phyloP scores from a whole-genome alignment of 352 stramenopile species.

The Elongisporangium senticosum region DNA sequence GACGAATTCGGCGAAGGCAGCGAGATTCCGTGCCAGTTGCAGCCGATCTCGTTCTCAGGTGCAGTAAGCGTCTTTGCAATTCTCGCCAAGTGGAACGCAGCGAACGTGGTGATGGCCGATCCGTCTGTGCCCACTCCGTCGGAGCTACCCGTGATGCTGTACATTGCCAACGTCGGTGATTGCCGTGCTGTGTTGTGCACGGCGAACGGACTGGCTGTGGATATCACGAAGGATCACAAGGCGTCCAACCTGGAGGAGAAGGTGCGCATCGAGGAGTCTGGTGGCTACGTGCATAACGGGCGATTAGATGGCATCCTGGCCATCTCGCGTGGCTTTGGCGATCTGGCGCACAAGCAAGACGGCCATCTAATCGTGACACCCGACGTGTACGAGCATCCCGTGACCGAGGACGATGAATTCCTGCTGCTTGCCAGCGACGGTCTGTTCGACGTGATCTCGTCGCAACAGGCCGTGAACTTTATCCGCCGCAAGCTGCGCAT shows the following conservation, averaged over 20 bases:
- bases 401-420: constrained; percentile 79
- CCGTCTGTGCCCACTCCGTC: neutral
- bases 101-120: constrained; percentile 3
- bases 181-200: constrained; percentile 86
- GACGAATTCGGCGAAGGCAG: constrained; percentile 41
- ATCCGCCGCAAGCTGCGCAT: constrained; percentile 81
- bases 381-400: constrained; percentile 65
- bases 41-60: constrained; percentile 86
- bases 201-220: constrained; percentile 56
- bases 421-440: constrained; percentile 89
- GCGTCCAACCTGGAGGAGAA: constrained; percentile 71
- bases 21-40: constrained; percentile 42
- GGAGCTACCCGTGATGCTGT: constrained; percentile 46
- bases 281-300: constrained; percentile 87
- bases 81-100: constrained; percentile 34
- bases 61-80: constrained; percentile 61
- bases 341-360: constrained; percentile 85
- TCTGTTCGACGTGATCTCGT: constrained; percentile 89
- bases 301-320: constrained; percentile 84
- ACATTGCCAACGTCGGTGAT: constrained; percentile 87
- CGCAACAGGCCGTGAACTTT: constrained; percentile 89
- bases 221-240: constrained; percentile 88
- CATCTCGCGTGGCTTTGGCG: constrained; percentile 85
- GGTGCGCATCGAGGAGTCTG: constrained; percentile 68
- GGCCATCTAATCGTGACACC: constrained; percentile 83